These are phyloP conservation scores for Flaveria trinervia DNA, from an alignment of 129 eudicot genomes.

Conservation along the genomic window DNA sequence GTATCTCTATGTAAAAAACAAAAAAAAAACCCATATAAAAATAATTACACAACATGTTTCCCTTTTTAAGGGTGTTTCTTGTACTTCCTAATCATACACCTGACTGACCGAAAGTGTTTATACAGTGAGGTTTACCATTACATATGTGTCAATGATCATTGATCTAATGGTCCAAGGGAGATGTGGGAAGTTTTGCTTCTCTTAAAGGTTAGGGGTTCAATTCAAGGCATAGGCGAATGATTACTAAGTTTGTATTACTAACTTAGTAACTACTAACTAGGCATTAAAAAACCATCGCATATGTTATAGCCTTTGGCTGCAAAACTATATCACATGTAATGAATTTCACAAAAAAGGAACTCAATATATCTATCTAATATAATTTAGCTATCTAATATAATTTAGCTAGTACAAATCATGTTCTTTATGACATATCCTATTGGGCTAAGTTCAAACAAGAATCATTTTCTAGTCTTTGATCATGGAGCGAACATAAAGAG, in stretches of 20 bases:
- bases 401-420: background rate
- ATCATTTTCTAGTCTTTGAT: background rate
- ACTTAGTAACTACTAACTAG: no score
- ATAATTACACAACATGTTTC: slow-evolving; percentile 22
- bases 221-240: no score
- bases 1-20: slow-evolving; percentile 6
- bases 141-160: no score
- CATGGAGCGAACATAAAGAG: slow-evolving; percentile 1
- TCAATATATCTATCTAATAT: background rate
- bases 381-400: background rate
- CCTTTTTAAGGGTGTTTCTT: slow-evolving; percentile 17
- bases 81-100: background rate
- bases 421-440: background rate
- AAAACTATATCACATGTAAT: slow-evolving; percentile 85
- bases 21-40: background rate
- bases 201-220: no score
- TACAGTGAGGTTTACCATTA: background rate
- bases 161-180: background rate
- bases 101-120: background rate
- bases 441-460: background rate
- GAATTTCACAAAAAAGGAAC: background rate
- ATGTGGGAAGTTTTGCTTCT: no score
- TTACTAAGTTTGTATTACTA: no score
- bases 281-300: slow-evolving; percentile 21
- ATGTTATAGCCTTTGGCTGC: slow-evolving; percentile 82